A percentile compares a stretch with the other conserved stretches of the same genome.
These are phyloP conservation scores for Glomus cerebriforme DNA, from an alignment of 192 early-diverging fungal species.

Conservation along the genomic window DNA sequence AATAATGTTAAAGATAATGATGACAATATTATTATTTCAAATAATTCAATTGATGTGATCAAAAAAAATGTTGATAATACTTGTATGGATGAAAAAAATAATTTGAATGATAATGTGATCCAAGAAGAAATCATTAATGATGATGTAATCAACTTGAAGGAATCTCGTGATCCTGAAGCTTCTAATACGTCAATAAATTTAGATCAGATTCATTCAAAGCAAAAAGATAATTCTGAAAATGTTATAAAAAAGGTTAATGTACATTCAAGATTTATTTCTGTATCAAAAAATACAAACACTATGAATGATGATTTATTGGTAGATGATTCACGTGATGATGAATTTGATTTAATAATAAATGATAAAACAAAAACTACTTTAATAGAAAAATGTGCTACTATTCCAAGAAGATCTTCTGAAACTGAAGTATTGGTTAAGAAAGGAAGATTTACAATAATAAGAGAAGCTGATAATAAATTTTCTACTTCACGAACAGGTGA, in stretches of 20 bases:
- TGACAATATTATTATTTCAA: too few species aligned
- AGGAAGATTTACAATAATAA: background rate
- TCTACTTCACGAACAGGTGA: background rate
- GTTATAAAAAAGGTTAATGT: background rate
- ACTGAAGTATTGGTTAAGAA: background rate
- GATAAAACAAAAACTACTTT: background rate
- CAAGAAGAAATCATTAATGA: background rate
- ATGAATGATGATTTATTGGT: too few species aligned
- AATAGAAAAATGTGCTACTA: background rate
- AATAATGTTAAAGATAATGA: too few species aligned
- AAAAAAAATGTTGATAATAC: background rate
- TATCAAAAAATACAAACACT: background rate
- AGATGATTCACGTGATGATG: background rate
- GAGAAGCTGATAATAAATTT: background rate
- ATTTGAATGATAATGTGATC: background rate
- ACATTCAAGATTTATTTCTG: background rate
- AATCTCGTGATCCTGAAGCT: background rate
- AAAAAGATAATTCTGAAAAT: background rate
- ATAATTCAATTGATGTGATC: background rate
- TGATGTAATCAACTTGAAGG: background rate
- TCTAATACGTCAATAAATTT: background rate
- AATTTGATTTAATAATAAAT: background rate
- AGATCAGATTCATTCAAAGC: background rate
- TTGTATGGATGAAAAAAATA: background rate
- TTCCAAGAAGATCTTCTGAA: slow-evolving; percentile 5